Evolutionary conservation across 2,329 filamentous ascomycete species (phyloP).

Genomic region (Ophiocordyceps camponoti-floridani): DNA sequence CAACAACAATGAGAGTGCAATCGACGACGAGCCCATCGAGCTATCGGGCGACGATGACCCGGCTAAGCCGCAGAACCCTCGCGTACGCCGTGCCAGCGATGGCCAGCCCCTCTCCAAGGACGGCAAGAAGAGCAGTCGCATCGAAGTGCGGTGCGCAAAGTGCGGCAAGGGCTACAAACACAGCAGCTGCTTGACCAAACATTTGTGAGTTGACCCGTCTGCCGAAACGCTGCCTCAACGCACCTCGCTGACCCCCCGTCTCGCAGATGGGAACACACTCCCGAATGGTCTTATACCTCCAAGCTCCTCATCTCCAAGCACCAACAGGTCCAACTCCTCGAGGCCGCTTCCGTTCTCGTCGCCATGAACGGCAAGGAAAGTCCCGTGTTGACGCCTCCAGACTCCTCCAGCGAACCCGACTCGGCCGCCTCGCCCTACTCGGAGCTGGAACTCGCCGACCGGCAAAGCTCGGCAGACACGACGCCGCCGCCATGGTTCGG

Average conservation of each 20-base stretch:
- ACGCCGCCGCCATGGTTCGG: slow-evolving; percentile 62
- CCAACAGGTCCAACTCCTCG: slow-evolving; percentile 92
- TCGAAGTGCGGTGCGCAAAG: slow-evolving; percentile 88
- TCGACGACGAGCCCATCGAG: slow-evolving; percentile 49
- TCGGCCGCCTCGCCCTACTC: slow-evolving; percentile 67
- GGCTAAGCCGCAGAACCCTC: slow-evolving; percentile 27
- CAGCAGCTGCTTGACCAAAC: slow-evolving; percentile 99
- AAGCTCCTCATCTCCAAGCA: slow-evolving; percentile 98
- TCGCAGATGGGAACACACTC: slow-evolving; percentile 94
- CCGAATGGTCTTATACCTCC: slow-evolving; percentile 92
- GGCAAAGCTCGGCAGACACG: slow-evolving; percentile 74
- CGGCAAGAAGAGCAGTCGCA: slow-evolving; percentile 66
- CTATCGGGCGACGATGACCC: slow-evolving; percentile 37
- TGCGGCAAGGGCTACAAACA: slow-evolving; percentile 99
- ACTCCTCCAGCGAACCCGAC: slow-evolving; percentile 62
- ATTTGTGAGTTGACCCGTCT: slow-evolving; percentile 63
- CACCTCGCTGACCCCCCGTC: slow-evolving; percentile 2
- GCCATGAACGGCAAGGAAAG: slow-evolving; percentile 55
- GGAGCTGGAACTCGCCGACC: slow-evolving; percentile 57
- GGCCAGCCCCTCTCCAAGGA: slow-evolving; percentile 78
- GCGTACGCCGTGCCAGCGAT: slow-evolving; percentile 56
- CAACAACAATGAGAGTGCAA: slow-evolving; percentile 42
- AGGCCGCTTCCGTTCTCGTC: slow-evolving; percentile 90
- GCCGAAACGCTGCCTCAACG: background rate
- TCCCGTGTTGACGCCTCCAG: slow-evolving; percentile 43